Evolutionary conservation across 2,329 filamentous ascomycete genomes (phyloP).

Genomic region (Fusarium sp.): DNA sequence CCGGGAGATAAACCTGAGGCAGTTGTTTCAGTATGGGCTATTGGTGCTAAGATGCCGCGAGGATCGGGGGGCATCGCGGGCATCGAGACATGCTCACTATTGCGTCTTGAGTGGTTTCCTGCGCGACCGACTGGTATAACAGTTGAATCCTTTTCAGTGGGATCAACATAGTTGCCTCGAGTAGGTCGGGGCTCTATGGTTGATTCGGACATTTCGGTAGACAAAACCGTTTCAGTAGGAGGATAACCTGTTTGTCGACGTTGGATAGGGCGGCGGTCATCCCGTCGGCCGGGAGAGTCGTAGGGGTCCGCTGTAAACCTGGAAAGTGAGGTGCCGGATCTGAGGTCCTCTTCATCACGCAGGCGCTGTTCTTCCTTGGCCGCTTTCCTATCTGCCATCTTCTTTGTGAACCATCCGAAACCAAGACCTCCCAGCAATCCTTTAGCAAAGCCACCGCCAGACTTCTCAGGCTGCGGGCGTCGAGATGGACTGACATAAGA

Average conservation of each 20-base stretch:
- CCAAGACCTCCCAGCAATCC: slow-evolving; percentile 71
- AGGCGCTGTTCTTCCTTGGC: slow-evolving; percentile 61
- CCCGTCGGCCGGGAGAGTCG: slow-evolving; percentile 59
- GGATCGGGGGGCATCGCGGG: slow-evolving; percentile 66
- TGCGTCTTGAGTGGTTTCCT: slow-evolving; percentile 56
- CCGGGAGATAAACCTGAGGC: slow-evolving; percentile 47
- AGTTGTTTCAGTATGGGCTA: slow-evolving; percentile 46
- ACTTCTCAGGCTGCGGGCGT: slow-evolving; percentile 59
- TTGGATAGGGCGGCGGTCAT: slow-evolving; percentile 47
- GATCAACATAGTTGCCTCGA: slow-evolving; percentile 44
- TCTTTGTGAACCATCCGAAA: slow-evolving; percentile 75
- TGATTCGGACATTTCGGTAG: slow-evolving; percentile 52
- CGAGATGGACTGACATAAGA: slow-evolving; percentile 73
- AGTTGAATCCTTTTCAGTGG: slow-evolving; percentile 28
- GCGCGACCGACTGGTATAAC: slow-evolving; percentile 35
- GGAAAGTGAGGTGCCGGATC: slow-evolving; percentile 70
- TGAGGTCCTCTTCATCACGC: slow-evolving; percentile 63
- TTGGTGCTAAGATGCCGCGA: slow-evolving; percentile 53
- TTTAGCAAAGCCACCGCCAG: slow-evolving; percentile 65
- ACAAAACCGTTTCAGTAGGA: slow-evolving; percentile 44
- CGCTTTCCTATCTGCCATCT: slow-evolving; percentile 67
- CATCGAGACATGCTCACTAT: slow-evolving; percentile 58
- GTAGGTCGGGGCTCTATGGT: slow-evolving; percentile 48
- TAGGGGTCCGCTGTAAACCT: slow-evolving; percentile 77
- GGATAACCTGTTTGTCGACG: slow-evolving; percentile 49